phyloP scores from a whole-genome alignment of 495 filamentous ascomycete species.

The Hypomontagnella submonticulosa region DNA sequence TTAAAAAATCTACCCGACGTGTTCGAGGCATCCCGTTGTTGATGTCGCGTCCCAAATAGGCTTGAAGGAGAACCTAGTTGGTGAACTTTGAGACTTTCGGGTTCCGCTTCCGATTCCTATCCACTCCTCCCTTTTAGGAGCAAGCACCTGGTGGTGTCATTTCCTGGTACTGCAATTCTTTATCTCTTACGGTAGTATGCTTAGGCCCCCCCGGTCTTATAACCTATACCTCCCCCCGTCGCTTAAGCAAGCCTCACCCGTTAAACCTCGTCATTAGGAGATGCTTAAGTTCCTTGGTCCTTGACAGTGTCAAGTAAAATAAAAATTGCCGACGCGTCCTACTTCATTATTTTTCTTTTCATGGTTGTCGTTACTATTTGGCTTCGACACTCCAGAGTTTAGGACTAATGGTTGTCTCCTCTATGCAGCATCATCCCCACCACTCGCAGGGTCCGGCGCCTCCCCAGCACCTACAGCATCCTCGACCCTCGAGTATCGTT shows the following conservation, averaged over 20 bases:
- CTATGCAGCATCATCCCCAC: constrained; percentile 70
- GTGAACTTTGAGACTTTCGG: constrained; percentile 56
- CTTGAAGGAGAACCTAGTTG: constrained; percentile 50
- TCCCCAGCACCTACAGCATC: constrained; percentile 68
- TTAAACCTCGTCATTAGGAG: constrained; percentile 56
- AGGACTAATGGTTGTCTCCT: constrained; percentile 64
- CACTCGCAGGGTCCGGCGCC: constrained; percentile 66
- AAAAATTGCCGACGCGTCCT: constrained; percentile 57
- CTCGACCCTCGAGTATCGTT: constrained; percentile 71
- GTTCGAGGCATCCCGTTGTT: constrained; percentile 31
- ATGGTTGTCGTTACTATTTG: constrained; percentile 47
- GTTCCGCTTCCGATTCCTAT: constrained; percentile 57
- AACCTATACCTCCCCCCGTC: constrained; percentile 54
- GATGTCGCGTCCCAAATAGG: constrained; percentile 39
- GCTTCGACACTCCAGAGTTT: constrained; percentile 47
- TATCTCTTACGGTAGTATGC: constrained; percentile 47
- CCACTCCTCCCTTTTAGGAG: constrained; percentile 54
- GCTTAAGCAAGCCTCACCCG: constrained; percentile 57
- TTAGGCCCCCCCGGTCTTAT: constrained; percentile 53
- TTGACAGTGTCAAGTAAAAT: constrained; percentile 54
- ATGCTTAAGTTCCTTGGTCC: constrained; percentile 49
- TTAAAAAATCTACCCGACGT: constrained; percentile 24
- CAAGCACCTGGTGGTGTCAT: constrained; percentile 47
- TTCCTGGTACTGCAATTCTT: constrained; percentile 51
- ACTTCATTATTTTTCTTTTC: constrained; percentile 43